These are phyloP conservation scores for Tolypocladium tundrense DNA, from an alignment of 2,329 filamentous ascomycete genomes.

Conservation along the genomic window DNA sequence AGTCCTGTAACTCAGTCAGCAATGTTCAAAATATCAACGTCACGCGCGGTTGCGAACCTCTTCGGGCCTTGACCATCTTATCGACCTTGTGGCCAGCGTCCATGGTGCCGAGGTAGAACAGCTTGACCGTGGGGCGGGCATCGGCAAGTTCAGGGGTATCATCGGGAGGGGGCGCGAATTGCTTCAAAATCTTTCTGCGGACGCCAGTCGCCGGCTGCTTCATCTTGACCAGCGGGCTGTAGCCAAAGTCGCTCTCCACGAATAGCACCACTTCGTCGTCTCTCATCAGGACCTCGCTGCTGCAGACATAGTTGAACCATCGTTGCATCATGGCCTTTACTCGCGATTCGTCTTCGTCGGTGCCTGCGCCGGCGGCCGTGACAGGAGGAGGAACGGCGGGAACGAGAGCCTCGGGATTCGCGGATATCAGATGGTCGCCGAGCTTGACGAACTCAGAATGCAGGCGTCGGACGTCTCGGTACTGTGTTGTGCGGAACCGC, in stretches of 20 bases:
- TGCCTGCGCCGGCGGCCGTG: constrained; percentile 88
- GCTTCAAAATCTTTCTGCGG: constrained; percentile 89
- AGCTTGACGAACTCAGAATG: constrained; percentile 96
- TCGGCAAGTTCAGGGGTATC: constrained; percentile 91
- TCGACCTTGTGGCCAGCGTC: constrained; percentile 97
- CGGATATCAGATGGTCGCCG: constrained; percentile 89
- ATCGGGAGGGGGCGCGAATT: constrained; percentile 94
- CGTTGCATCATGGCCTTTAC: constrained; percentile 85
- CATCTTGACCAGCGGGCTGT: constrained; percentile 88
- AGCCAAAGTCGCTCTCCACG: constrained; percentile 98
- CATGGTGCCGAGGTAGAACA: constrained; percentile 93
- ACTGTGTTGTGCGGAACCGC: constrained; percentile 94
- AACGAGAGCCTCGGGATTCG: constrained; percentile 92
- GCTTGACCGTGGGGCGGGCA: constrained; percentile 82
- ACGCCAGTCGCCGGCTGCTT: constrained; percentile 96
- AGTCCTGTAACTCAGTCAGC: constrained; percentile 50
- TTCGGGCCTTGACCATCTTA: constrained; percentile 79
- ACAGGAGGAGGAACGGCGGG: constrained; percentile 91
- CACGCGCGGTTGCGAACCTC: constrained; percentile 49
- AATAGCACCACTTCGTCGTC: constrained; percentile 98
- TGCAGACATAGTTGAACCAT: constrained; percentile 91
- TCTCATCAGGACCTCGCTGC: constrained; percentile 82
- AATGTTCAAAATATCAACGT: not conserved
- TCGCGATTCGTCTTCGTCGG: constrained; percentile 85
- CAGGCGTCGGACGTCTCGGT: constrained; percentile 89